Percentiles rank a stretch among this genome's conserved stretches.
Evolutionary conservation across 768 basidiomycete species (phyloP).

Genomic region (Boletus eberwhitei): DNA sequence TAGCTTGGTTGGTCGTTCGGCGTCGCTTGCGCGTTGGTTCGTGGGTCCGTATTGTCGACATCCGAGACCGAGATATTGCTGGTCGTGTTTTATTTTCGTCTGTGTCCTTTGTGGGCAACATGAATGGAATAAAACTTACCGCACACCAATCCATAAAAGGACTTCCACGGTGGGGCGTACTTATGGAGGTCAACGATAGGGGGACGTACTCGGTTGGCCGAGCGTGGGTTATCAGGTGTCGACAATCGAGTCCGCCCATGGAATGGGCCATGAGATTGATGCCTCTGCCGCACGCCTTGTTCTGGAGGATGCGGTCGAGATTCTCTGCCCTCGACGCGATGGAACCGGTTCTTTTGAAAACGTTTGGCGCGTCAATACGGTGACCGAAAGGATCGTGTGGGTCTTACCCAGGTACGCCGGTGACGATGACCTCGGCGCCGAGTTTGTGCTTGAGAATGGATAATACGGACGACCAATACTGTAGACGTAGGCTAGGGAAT

Average conservation of each 20-base stretch:
- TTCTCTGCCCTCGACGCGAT: slow-evolving; percentile 75
- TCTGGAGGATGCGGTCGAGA: slow-evolving; percentile 68
- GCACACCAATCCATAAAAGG: slow-evolving; percentile 99
- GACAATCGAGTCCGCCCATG: slow-evolving; percentile 96
- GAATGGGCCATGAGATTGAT: slow-evolving; percentile 95
- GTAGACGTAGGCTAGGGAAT: slow-evolving; percentile 80
- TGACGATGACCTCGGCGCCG: slow-evolving; percentile 94
- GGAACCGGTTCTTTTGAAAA: slow-evolving; percentile 71
- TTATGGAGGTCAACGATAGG: slow-evolving; percentile 81
- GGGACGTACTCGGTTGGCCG: slow-evolving; percentile 81
- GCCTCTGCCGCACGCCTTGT: slow-evolving; percentile 66
- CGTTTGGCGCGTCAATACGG: not conserved
- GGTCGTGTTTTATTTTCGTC: slow-evolving; percentile 14
- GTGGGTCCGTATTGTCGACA: slow-evolving; percentile 39
- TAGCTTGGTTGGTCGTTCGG: not conserved
- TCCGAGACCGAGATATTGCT: slow-evolving; percentile 93
- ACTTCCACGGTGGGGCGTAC: slow-evolving; percentile 92
- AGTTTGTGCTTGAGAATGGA: slow-evolving; percentile 74
- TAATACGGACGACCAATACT: slow-evolving; percentile 93
- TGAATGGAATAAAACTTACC: slow-evolving; percentile 40
- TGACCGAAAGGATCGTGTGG: not conserved
- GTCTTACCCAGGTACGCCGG: slow-evolving; percentile 85
- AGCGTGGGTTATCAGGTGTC: slow-evolving; percentile 86
- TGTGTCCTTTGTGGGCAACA: slow-evolving; percentile 3
- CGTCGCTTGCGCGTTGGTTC: not conserved